Base-by-base conservation (phyloP, 495 filamentous ascomycete species). In the Daldinia concentrica region DNA sequence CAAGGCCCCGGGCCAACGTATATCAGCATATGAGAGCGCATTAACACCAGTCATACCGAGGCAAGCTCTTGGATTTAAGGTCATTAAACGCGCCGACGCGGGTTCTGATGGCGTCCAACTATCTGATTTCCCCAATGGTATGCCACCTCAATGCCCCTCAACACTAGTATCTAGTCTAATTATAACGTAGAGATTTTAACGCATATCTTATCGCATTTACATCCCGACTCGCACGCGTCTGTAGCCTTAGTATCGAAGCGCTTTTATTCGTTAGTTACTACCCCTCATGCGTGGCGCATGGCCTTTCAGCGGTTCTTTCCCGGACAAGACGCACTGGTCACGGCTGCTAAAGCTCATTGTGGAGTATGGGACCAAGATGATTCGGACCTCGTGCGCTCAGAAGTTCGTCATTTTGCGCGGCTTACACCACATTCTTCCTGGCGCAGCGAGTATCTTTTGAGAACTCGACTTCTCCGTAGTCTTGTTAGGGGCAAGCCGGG, bases 281-380 rank as follows among this genome's bases (percentile, higher is more conserved):
- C 91, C 1, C 93, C 93, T 2, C 93, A 97, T 79, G 93, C 93
- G 3, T 98, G 94, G 94, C 86, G 92, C 52, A 90, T 90, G 62
- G 94, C 94, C 1, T 98, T 98, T 73, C 87, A 91, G 50, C 91
- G 93, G 12, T 95, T 89, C 82, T 98, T 98, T 76, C 92, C 92
- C 0, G 94, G 90, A 0, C 87, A 88, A 4, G 87, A 91, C 63
- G 80, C 80, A 6, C 61, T 85, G 45, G 79, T 77, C 26, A 76
- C 58, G 39, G 45, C 72, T 19, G 59, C 60, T n/a, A 78, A 80
- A 73, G 71, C 76, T 15, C 80, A 77, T 19, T 81, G 74, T 26
- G 80, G 77, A 61, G 76, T 65, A 15, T 75, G 77, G 58, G 79
- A 81, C 9, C 68, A 72, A 41, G 87, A 91, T 32, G 79, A 76